Conservation (phyloP, 768 basidiomycete species). For the Pulveroboletus sp. region DNA sequence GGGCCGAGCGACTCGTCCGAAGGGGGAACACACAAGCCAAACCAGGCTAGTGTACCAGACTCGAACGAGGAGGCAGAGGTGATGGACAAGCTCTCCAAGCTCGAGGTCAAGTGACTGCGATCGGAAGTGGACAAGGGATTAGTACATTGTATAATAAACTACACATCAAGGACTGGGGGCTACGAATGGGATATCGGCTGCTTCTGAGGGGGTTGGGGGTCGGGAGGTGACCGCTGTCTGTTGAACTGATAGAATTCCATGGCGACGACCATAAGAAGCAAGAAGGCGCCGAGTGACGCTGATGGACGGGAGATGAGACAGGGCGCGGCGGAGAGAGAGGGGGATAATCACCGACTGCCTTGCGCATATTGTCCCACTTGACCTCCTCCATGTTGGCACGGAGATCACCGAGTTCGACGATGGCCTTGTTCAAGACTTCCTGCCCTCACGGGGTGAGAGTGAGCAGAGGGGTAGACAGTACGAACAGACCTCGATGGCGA, state of each 20-base stretch:
- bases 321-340: background rate
- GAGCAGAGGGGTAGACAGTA: background rate
- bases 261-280: constrained; percentile 61
- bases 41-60: constrained; percentile 19
- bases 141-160: constrained; percentile 15
- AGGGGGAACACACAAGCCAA: constrained; percentile 24
- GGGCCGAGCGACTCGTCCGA: constrained; percentile 2
- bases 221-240: constrained; percentile 31
- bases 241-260: constrained; percentile 60
- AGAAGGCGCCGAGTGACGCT: constrained; percentile 64
- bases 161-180: constrained; percentile 4
- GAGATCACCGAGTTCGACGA: constrained; percentile 72
- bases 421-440: constrained; percentile 73
- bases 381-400: constrained; percentile 80
- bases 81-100: constrained; percentile 50
- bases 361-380: constrained; percentile 86
- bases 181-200: constrained; percentile 13
- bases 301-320: constrained; percentile 3
- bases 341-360: constrained; percentile 61
- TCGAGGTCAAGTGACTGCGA: constrained; percentile 47
- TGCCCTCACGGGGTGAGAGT: constrained; percentile 23
- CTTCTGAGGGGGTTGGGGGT: constrained; percentile 1
- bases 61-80: constrained; percentile 32
- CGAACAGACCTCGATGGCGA: constrained; percentile 68
- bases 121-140: constrained; percentile 5